Evolutionary conservation across 495 filamentous ascomycete species (phyloP), one percentile per base, ranked within the genome.

Genomic region (Aspergillus diversus): DNA sequence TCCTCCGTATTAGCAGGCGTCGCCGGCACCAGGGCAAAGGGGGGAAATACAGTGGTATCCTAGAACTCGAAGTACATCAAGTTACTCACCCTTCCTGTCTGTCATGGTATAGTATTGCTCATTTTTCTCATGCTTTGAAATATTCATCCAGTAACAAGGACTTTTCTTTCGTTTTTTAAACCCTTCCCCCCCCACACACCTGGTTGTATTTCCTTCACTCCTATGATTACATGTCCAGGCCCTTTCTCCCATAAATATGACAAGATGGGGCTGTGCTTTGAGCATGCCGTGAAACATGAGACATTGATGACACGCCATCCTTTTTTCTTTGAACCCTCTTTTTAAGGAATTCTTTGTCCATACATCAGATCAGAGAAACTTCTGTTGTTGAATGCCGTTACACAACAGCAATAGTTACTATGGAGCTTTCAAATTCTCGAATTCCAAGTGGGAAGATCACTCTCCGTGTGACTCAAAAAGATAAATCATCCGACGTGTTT

Each of bases 211-310:
- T 50, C 5, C 11, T 50, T 47, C 17, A 35, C 11, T 46, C 11
- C 17, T 47, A 47, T 32, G 6, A 50, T 49, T 17, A 9, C 2
- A 50, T 27, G 47, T 17, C 31, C 11, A 4, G 39, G 39, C 8
- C 27, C 34, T 54, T 8, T 15, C 34, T 34, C 13, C 27, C 34
- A 27, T 54, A 34, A 50, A 33, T 33, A 54, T 54, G 13, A 54
- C 31, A 34, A 27, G 34, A 54, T 34, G 9, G 33, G 33, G 21
- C 33, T 6, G 31, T 34, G 13, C 32, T 34, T 33, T 5, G 12
- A 54, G 27, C 16, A 59, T 59, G 56, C 15, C 35, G 56, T 59
- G 56, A 35, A 59, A 59, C 56, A 49, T 59, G 31, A 48, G 31
- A 37, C 42, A 2, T 2, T 50, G 56, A 33, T 16, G 32, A 54